Evolutionary conservation across 257 asterid genomes (phyloP).

Genomic region (Nicotiana paniculata): DNA sequence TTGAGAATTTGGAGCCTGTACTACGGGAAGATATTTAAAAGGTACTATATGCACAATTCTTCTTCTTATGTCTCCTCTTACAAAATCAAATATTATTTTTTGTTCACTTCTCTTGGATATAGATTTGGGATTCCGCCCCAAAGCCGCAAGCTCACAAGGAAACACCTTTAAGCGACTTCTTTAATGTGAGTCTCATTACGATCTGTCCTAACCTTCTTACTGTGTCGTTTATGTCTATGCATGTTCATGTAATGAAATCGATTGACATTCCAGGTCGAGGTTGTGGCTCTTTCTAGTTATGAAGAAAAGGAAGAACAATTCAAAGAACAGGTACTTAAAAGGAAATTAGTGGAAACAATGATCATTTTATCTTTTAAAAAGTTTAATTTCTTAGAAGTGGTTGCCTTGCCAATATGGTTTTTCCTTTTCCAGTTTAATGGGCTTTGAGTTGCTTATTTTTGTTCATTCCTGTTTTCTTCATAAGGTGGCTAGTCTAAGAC

Average conservation of each 20-base stretch:
- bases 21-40: slow-evolving; percentile 85
- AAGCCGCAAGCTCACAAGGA: slow-evolving; percentile 85
- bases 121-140: slow-evolving; percentile 96
- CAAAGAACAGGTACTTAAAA: slow-evolving; percentile 53
- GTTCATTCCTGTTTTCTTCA: not conserved
- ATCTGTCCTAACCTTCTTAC: not conserved
- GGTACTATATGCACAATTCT: slow-evolving; percentile 31
- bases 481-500: slow-evolving; percentile 68
- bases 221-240: not conserved
- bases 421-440: not conserved
- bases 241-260: slow-evolving; percentile 1
- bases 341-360: not conserved
- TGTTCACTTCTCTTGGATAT: slow-evolving; percentile 9
- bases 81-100: slow-evolving; percentile 4
- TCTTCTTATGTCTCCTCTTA: not conserved
- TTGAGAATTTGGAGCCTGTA: slow-evolving; percentile 81
- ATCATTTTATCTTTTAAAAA: not conserved
- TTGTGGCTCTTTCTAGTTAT: slow-evolving; percentile 67
- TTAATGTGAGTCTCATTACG: slow-evolving; percentile 56
- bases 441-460: not conserved
- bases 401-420: not conserved
- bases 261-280: slow-evolving; percentile 51
- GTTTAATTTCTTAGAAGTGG: not conserved
- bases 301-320: slow-evolving; percentile 83
- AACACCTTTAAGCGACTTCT: slow-evolving; percentile 85